These are phyloP conservation scores for Tuber microsphaerosporum DNA, from an alignment of 495 filamentous ascomycete genomes.

Conservation along the genomic window DNA sequence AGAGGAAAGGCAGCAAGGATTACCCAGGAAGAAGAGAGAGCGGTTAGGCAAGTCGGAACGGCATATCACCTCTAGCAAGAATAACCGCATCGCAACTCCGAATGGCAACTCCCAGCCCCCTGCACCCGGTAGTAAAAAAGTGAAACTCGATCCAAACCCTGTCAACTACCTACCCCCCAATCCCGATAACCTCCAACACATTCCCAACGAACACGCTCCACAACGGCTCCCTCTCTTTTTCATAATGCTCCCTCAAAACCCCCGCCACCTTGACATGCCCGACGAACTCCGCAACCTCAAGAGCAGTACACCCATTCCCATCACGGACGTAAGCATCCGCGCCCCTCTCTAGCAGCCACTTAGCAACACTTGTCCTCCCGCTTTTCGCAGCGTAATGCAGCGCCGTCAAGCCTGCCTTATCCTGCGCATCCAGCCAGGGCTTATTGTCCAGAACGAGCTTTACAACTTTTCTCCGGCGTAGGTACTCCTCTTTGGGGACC, in stretches of 20 bases:
- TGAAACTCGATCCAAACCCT: neutral
- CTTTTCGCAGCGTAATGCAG: slow-evolving; percentile 10
- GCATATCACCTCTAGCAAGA: neutral
- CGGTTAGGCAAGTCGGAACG: neutral
- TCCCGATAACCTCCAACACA: neutral
- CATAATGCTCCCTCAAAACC: neutral
- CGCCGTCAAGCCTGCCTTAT: slow-evolving; percentile 6
- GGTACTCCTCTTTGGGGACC: neutral
- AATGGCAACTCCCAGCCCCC: neutral
- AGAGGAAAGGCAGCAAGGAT: neutral
- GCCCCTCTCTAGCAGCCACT: slow-evolving; percentile 7
- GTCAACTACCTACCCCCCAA: neutral
- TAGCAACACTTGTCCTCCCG: neutral
- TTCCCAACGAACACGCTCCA: neutral
- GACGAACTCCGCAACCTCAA: neutral
- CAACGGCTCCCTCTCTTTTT: neutral
- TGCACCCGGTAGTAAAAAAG: neutral
- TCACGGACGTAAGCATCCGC: neutral
- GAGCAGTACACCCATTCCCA: neutral
- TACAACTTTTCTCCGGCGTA: neutral
- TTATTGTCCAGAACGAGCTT: neutral
- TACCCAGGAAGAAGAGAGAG: neutral
- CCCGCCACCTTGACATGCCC: neutral
- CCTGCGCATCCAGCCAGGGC: neutral
- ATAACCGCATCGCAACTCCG: neutral